phyloP scores from a whole-genome alignment of 1,139 yeast genomes.

The Blastobotrys proliferans region DNA sequence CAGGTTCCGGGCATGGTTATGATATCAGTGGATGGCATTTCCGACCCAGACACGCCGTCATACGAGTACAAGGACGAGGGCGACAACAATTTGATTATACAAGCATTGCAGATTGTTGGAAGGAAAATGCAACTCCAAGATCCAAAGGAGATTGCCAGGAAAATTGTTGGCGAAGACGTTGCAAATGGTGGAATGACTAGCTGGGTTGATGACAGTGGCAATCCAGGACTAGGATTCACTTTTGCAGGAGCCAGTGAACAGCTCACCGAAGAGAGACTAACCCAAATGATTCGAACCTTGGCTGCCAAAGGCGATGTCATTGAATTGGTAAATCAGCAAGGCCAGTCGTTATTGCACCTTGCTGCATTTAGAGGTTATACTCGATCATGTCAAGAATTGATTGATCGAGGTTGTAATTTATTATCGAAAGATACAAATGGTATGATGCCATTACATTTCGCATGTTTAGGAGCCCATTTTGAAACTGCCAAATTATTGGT shows the following conservation, averaged over 20 bases:
- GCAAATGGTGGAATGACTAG: neutral
- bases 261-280: too few relatives aligned
- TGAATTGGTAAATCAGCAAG: conserved; percentile 69
- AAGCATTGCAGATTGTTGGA: conserved; percentile 88
- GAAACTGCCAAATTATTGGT: conserved; percentile 51
- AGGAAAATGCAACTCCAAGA: conserved; percentile 86
- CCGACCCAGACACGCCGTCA: conserved; percentile 43
- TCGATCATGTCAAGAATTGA: conserved; percentile 53
- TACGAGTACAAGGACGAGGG: conserved; percentile 89
- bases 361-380: conserved; percentile 67
- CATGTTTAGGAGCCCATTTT: conserved; percentile 65
- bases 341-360: conserved; percentile 78
- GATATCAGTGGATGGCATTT: conserved; percentile 57
- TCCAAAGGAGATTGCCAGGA: conserved; percentile 79
- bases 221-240: too few relatives aligned
- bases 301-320: too few relatives aligned
- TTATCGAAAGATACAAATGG: conserved; percentile 71
- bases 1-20: conserved; percentile 80
- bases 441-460: conserved; percentile 76
- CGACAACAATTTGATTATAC: conserved; percentile 83
- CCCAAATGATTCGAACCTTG: too few relatives aligned
- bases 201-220: too few relatives aligned
- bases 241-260: too few relatives aligned
- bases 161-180: conserved; percentile 48
- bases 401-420: conserved; percentile 69